Evolutionary conservation across 2,329 filamentous ascomycete species (phyloP), one percentile per base, ranked within the genome.

Genomic region (Fusarium aywerte): DNA sequence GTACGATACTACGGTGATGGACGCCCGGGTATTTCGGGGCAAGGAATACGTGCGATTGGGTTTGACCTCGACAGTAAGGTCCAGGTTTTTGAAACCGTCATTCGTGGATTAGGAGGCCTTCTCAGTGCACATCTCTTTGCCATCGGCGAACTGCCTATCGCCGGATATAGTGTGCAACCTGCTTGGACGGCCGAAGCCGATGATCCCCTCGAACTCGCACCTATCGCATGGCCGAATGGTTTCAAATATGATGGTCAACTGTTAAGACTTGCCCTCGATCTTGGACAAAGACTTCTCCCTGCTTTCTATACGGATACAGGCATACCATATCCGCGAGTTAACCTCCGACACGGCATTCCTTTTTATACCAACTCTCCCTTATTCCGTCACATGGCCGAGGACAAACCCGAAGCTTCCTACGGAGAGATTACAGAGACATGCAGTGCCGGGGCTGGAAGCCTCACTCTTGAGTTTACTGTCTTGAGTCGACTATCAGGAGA

Each of bases 21-120:
- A 3, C 89, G 88, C 29, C 79, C 83, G 10, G 90, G 91, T 4
- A 82, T 86, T 15, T 84, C 84, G 7, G 92, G 92, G 8, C 84
- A 87, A 74, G 95, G 95, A 5, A 82, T 85, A 58, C 85, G 93
- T 67, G 89, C 89, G 5, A 86, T 89, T 54, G 96, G 93, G 0
- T 99, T 99, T 74, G 93, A 99, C 77, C 83, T 97, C 38, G 95
- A 99, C 79, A 97, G 94, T 81, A 99, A 98, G 79, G 96, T 99
- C 3, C 95, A 99, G 80, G 93, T 99, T 36, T 99, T 99, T 75
- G 96, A 99, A 81, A 98, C 95, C 1, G 95, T 97, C 33, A 99
- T 99, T 71, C 87, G 96, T 59, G 96, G 95, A 16, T 87, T 97
- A 43, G 96, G 96, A 15, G 96, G 96, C 1, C 82, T 99, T 57